Evolutionary conservation across 129 eudicot species (phyloP), one percentile per base, ranked within the genome.

Genomic region (Saposhnikovia divaricata): DNA sequence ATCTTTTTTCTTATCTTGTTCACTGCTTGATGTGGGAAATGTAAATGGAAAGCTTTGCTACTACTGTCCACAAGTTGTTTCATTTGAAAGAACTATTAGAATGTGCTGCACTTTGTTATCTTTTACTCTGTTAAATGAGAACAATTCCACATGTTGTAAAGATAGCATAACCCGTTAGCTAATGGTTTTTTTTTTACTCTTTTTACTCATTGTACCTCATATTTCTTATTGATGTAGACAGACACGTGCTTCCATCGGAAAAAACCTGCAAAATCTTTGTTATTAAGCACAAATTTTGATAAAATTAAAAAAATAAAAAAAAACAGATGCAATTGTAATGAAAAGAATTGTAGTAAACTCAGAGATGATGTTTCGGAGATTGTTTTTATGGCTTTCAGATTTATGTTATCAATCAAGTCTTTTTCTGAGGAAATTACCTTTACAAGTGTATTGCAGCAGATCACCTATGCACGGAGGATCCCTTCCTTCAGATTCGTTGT

Each of bases 201-300:
- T 23, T 8, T 50, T 16, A 78, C 61, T 53, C 31, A 57, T 59
- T 40, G 25, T 86, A 94, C 98, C 97, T 87, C 87, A 46, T 87
- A 81, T 70, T 88, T 88, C 70, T 90, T 92, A 80, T 89, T 91
- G 84, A 90, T 86, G 84, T 90, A 94, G 82, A 94, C 80, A 12
- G 96, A 84, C 38, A 90, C 96, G 74, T 87, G 85, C 89, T 89
- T 94, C 91, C 92, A 90, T 7, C 80, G 81, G 69, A 91, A 84
- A 23, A 86, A 86, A 21, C 92, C 98, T 94, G 86, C 59, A 74
- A 76, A 61, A 69, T 39, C 75, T 25, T 13, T 48, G 2, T 21
- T n/a, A 11, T 23, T 72, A 72, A 4, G 53, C n/a, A 13, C 75
- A 38, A 71, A 4, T 8, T 16, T 3, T 42, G 77, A 11, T 3